Conservation (phyloP, 306 rosid species). For the Ammopiptanthus mongolicus region DNA sequence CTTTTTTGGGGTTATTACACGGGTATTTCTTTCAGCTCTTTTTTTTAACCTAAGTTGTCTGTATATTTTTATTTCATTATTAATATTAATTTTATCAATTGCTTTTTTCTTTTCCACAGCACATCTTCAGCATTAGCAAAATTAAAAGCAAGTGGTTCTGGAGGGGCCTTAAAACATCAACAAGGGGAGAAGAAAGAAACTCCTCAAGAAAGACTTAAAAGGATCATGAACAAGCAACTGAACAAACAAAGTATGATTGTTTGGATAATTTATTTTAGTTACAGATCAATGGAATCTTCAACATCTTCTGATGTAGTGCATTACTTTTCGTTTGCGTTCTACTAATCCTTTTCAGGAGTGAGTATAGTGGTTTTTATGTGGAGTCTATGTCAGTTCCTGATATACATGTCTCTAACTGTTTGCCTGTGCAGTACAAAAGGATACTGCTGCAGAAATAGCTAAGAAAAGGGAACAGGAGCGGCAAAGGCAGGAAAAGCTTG, state of each 20-base stretch:
- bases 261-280: slow-evolving; percentile 20
- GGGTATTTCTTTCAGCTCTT: neutral
- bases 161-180: slow-evolving; percentile 62
- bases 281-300: slow-evolving; percentile 11
- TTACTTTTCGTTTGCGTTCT: neutral
- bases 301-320: neutral
- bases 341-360: neutral
- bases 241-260: slow-evolving; percentile 77
- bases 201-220: slow-evolving; percentile 97
- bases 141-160: slow-evolving; percentile 75
- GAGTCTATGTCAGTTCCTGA: neutral
- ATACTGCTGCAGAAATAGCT: slow-evolving; percentile 87
- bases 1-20: neutral
- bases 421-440: slow-evolving; percentile 75
- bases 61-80: neutral
- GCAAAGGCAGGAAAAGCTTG: slow-evolving; percentile 92
- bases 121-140: slow-evolving; percentile 79
- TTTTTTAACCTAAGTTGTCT: neutral
- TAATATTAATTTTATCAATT: neutral
- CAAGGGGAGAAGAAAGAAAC: slow-evolving; percentile 95
- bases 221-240: slow-evolving; percentile 94
- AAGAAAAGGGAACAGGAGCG: slow-evolving; percentile 90
- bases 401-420: neutral
- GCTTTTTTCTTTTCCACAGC: slow-evolving; percentile 39
- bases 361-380: neutral